phyloP scores from a whole-genome alignment of 768 basidiomycete genomes.

The Phanerochaete carnosa region DNA sequence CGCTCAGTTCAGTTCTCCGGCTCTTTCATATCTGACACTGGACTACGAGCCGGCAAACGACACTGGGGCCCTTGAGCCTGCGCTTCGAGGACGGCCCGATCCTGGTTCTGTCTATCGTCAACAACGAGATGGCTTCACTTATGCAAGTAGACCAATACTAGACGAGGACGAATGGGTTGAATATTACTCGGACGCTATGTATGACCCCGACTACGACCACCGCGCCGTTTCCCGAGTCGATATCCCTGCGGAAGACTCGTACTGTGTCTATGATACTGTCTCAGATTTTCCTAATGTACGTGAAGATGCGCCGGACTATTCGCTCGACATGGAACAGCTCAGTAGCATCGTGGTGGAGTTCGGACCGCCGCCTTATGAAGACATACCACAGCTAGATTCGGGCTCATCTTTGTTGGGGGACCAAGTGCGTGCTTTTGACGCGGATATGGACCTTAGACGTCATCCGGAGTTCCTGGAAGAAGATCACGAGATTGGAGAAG shows the following conservation, averaged over 20 bases:
- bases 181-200: background rate
- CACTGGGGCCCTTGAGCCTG: too few relatives aligned
- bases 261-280: background rate
- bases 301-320: background rate
- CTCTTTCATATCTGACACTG: background rate
- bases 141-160: background rate
- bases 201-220: background rate
- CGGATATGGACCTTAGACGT: background rate
- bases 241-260: too few relatives aligned
- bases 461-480: background rate
- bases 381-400: background rate
- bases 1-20: background rate
- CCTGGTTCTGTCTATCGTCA: background rate
- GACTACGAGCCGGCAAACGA: background rate
- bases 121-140: background rate
- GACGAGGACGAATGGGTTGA: background rate
- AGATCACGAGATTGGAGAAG: background rate
- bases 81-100: too few relatives aligned
- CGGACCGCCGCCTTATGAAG: slow-evolving; percentile 5
- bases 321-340: too few relatives aligned
- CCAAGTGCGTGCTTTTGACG: background rate
- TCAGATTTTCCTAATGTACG: background rate
- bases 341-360: background rate
- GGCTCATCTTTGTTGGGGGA: background rate
- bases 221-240: background rate